Base-by-base conservation (phyloP, 2,329 filamentous ascomycete species). In the Phaeosphaeriaceae sp. region DNA sequence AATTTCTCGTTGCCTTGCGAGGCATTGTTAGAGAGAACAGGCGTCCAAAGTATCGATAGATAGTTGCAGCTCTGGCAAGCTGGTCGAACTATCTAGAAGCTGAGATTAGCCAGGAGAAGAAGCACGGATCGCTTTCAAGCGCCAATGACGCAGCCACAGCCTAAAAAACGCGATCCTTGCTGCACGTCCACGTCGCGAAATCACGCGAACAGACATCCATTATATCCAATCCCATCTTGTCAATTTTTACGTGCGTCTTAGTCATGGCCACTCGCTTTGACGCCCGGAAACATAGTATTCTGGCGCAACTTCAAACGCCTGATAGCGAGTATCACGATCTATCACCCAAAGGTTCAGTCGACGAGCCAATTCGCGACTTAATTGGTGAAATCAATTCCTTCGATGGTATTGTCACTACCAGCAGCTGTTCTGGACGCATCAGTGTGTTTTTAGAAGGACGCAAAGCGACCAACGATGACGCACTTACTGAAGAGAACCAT, bases 261-360 rank as follows among this genome's bases (percentile, higher is more conserved):
- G 42, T 38, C 16, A 73, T 72, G 69, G 53, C 61, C 34, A 60
- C 48, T 32, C 64, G 64, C 15, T 79, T 79, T 52, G 51, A 63
- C 26, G 57, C 62, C 37, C 88, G 85, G 68, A 97, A 97, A 74
- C 70, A 75, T 42, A 85, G 82, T 51, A 95, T 96, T 57, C 76
- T 97, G 12, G 75, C 80, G 34, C 83, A 87, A 58, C 85, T 97
- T 3, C 77, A 84, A 7, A 79, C 85, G 3, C 88, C 91, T 1
- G 83, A 84, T 35, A 80, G 79, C 3, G 82, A 88, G 50, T 96
- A 96, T 73, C 83, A 84, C 33, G 93, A 97, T 73, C 81, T 88
- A 6, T 96, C 90, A 1, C 92, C 93, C 2, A 97, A 97, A 76
- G 93, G 92, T 13, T 88, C 86, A 0, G 83, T 97, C 16, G 93